phyloP scores from a whole-genome alignment of 2,329 filamentous ascomycete species.

The Paraconiothyrium sp. region DNA sequence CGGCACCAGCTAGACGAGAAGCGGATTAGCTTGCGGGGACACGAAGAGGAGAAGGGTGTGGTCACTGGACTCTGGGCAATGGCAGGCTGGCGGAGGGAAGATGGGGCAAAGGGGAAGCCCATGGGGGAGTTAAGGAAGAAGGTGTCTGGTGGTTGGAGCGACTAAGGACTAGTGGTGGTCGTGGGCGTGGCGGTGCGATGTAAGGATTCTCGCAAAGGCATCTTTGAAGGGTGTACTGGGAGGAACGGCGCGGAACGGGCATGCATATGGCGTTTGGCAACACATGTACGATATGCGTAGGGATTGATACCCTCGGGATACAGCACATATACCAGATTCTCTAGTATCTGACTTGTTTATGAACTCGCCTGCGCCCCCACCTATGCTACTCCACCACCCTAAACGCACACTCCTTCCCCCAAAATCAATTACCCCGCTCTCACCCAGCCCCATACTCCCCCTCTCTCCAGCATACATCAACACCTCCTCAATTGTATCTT shows the following conservation, averaged over 20 bases:
- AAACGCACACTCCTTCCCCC: no score
- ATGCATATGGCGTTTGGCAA: neutral
- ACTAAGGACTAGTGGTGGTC: neutral
- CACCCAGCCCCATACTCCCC: no score
- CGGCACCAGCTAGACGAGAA: slow-evolving; percentile 35
- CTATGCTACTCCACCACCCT: no score
- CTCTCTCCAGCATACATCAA: no score
- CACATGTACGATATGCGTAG: neutral
- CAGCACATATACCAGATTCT: no score
- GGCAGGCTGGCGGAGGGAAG: slow-evolving; percentile 28
- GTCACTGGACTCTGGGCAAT: slow-evolving; percentile 61
- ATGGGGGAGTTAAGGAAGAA: slow-evolving; percentile 5
- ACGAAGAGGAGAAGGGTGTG: slow-evolving; percentile 35
- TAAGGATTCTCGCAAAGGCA: neutral
- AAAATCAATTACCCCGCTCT: no score
- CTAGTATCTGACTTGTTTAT: no score
- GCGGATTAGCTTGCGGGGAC: slow-evolving; percentile 37
- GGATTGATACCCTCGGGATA: no score
- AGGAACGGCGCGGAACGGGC: neutral
- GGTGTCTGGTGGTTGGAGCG: neutral
- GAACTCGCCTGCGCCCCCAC: no score
- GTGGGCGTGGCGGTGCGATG: neutral
- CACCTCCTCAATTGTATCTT: no score
- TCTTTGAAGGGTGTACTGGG: neutral
- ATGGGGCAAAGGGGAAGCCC: neutral